Percentiles rank a stretch among this genome's conserved stretches.
Evolutionary conservation across 2,329 filamentous ascomycete genomes (phyloP).

Genomic region (Orbilia oligospora): DNA sequence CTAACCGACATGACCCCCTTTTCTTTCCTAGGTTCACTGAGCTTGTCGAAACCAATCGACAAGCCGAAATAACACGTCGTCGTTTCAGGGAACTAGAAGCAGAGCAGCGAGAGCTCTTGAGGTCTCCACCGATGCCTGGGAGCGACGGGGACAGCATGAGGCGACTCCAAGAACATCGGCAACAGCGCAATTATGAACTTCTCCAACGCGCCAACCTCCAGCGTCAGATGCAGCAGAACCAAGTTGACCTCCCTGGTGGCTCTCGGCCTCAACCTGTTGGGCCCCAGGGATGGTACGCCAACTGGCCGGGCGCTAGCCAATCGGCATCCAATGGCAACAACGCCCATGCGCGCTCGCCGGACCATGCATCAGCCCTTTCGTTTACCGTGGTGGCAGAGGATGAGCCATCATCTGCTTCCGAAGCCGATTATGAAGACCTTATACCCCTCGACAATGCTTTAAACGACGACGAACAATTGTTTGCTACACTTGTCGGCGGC

Average conservation of each 20-base stretch:
- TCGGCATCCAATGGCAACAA: conserved; percentile 5
- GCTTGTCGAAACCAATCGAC: conserved; percentile 32
- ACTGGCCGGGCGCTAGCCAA: conserved; percentile 33
- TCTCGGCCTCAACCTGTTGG: not conserved
- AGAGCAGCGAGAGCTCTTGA: conserved; percentile 43
- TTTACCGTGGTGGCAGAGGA: conserved; percentile 44
- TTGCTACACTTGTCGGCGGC: conserved; percentile 35
- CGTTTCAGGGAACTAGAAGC: conserved; percentile 41
- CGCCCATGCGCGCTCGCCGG: conserved; percentile 28
- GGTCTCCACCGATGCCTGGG: conserved; percentile 13
- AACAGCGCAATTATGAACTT: conserved; percentile 46
- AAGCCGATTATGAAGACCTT: conserved; percentile 54
- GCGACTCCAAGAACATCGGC: conserved; percentile 48
- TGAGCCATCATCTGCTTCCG: conserved; percentile 50
- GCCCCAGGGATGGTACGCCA: conserved; percentile 24
- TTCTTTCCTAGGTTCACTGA: conserved; percentile 28
- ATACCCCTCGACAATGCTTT: conserved; percentile 39
- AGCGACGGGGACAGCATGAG: conserved; percentile 31
- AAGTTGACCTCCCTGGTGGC: conserved; percentile 1
- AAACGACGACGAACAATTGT: conserved; percentile 41
- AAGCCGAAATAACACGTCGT: conserved; percentile 35
- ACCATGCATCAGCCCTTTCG: conserved; percentile 11
- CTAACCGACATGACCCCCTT: not conserved
- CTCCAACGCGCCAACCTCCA: conserved; percentile 46
- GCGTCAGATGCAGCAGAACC: conserved; percentile 42